Evolutionary conservation across 306 rosid species (phyloP).

Genomic region (Malus fusca): DNA sequence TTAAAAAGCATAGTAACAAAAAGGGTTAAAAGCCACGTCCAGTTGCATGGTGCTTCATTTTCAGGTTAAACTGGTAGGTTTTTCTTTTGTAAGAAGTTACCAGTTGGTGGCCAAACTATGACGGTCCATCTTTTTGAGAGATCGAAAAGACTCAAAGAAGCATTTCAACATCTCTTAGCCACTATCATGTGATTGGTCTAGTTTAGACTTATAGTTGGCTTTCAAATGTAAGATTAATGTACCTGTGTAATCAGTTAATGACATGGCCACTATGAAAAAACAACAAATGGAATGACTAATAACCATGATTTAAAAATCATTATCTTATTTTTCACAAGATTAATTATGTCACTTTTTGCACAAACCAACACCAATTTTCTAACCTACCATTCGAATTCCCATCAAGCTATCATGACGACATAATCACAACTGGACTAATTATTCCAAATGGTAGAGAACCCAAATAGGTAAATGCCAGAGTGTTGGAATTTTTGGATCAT

Average conservation of each 20-base stretch:
- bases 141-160: too few species aligned
- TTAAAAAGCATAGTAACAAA: not conserved
- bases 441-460: not conserved
- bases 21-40: not conserved
- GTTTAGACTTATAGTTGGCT: not conserved
- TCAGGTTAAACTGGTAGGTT: not conserved
- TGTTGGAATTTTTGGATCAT: too few species aligned
- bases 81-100: too few species aligned
- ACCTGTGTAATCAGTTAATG: not conserved
- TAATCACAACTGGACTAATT: not conserved
- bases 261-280: not conserved
- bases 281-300: not conserved
- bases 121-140: fast-evolving
- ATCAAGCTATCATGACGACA: not conserved
- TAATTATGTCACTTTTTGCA: not conserved
- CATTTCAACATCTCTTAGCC: too few species aligned
- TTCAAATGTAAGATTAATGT: not conserved
- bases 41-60: not conserved
- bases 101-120: too few species aligned
- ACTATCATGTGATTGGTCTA: too few species aligned
- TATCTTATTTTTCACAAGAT: not conserved
- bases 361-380: not conserved
- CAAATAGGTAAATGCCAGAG: too few species aligned
- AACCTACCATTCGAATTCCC: not conserved
- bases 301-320: not conserved